Base-by-base conservation (phyloP, 1,284 basidiomycete genomes). In the Laetiporus sulphureus region DNA sequence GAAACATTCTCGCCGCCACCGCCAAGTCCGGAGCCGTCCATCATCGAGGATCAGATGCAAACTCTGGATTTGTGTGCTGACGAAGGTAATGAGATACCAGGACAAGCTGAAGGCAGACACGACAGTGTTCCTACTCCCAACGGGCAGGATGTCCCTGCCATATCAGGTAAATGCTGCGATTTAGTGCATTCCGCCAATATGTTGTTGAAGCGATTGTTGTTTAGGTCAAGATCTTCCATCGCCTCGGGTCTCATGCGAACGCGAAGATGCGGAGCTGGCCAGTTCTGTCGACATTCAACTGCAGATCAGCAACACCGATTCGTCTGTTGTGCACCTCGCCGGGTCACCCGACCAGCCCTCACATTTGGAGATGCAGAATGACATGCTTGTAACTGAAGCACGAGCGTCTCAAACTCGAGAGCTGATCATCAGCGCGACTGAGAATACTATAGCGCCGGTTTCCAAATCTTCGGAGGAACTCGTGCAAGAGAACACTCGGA, bases 21-120 rank as follows among this genome's bases (percentile, higher is more conserved):
- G n/a, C n/a, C n/a, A n/a, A n/a, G n/a, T n/a, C n/a, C n/a, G n/a
- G n/a, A n/a, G n/a, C n/a, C n/a, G n/a, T n/a, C n/a, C n/a, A n/a
- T n/a, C n/a, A n/a, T n/a, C n/a, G 15, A 16, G 32, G 32, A 36
- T 36, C 42, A 33, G 19, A 29, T 44, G 25, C 42, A 44, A 12
- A 34, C 35, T 3, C 34, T 44, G 20, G 38, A 36, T 32, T 12
- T 44, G 5, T 32, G 33, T 19, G 18, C 6, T 10, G 15, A 38
- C n/a, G 10, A 36, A 20, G 8, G 10, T 33, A 11, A 10, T 33
- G 10, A 8, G 8, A 16, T 10, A 8, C 16, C 27, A 10, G n/a
- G 27, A 8, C 27, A n/a, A 8, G 27, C n/a, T 20, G 15, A 29
- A 32, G 19, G 15, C 2, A 6, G 38, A 32, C 24, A 27, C 3